Conservation (phyloP, 2,329 filamentous ascomycete genomes). For the Pseudocercospora vitis region DNA sequence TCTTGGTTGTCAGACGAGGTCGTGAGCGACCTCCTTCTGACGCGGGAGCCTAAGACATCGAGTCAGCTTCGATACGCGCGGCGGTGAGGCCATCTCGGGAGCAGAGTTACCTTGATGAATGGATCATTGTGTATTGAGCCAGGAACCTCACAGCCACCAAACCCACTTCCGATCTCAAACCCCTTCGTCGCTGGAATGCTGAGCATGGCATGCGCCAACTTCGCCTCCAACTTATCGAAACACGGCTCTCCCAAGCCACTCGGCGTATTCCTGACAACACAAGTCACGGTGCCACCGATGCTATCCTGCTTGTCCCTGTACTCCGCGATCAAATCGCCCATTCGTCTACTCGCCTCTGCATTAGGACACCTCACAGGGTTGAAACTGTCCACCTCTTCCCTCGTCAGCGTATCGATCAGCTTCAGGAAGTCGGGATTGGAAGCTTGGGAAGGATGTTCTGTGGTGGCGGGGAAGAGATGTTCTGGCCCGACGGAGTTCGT, state of each 20-base stretch:
- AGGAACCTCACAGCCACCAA: conserved; percentile 79
- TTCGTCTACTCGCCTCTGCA: conserved; percentile 61
- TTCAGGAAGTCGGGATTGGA: conserved; percentile 77
- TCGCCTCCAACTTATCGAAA: conserved; percentile 94
- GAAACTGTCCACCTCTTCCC: conserved; percentile 75
- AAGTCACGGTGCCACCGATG: conserved; percentile 93
- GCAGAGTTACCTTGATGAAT: conserved; percentile 57
- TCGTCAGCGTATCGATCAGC: conserved; percentile 70
- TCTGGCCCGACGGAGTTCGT: conserved; percentile 80
- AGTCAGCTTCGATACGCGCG: no score
- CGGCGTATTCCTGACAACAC: conserved; percentile 83
- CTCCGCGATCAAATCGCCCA: conserved; percentile 76
- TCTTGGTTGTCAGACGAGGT: conserved; percentile 76
- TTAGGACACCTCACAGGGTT: conserved; percentile 87
- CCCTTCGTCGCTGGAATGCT: conserved; percentile 93
- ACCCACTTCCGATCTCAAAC: conserved; percentile 93
- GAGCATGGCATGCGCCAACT: conserved; percentile 89
- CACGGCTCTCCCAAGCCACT: conserved; percentile 86
- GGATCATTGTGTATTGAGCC: conserved; percentile 92
- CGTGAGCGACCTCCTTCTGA: conserved; percentile 40
- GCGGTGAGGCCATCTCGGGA: no score
- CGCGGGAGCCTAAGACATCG: conserved; percentile 48
- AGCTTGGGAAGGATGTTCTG: conserved; percentile 65
- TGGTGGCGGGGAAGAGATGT: conserved; percentile 72
- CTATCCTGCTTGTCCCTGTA: conserved; percentile 79